Evolutionary conservation across 371 early-diverging fungal species (phyloP), one percentile per base, ranked within the genome.

Genomic region (Haplosporangium sp.): DNA sequence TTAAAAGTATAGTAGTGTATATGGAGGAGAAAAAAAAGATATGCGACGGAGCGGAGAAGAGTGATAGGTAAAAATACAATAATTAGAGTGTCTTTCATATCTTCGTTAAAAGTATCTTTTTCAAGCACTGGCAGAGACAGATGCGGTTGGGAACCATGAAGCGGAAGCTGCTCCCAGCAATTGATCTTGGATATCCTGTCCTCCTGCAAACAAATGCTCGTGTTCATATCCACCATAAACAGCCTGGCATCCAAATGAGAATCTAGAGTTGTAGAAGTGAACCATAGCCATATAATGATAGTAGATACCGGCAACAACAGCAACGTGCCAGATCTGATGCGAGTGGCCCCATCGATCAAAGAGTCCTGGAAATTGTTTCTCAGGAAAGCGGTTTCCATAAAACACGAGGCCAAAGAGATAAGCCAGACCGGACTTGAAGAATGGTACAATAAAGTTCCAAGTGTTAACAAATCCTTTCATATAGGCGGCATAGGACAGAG

Each of bases 251-350:
- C 88, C 88, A 66, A 83, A 88, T 20, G 83, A 72, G 37, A 83
- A 85, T 64, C 89, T 65, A 8, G 75, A 60, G 39, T 83, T 83
- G 71, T 87, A 88, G 67, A 88, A 90, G 67, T 82, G 85, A n/a
- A 87, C 79, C 52, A 89, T 86, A 19, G 91, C 89, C 65, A 77
- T 77, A 67, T 92, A 93, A 71, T 93, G 91, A 66, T 79, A 90
- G 85, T 87, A 91, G 63, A 91, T 90, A 17, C 92, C 93, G 3
- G 88, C 90, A 45, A 92, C 87, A 0, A 94, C 93, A 74, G 88
- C 88, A 20, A 92, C 64, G 84, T 95, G 95, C 95, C 95, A 95
- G 44, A 92, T 77, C 70, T 92, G 93, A 77, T 95, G 95, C 13
- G 93, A 92, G 63, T 93, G 92, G 19, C 90, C 90, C 65, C 90